A percentile compares a stretch with the other conserved stretches of the same genome.
phyloP scores from a whole-genome alignment of 176 grass and related monocot species.

The Aegilops tauschii region DNA sequence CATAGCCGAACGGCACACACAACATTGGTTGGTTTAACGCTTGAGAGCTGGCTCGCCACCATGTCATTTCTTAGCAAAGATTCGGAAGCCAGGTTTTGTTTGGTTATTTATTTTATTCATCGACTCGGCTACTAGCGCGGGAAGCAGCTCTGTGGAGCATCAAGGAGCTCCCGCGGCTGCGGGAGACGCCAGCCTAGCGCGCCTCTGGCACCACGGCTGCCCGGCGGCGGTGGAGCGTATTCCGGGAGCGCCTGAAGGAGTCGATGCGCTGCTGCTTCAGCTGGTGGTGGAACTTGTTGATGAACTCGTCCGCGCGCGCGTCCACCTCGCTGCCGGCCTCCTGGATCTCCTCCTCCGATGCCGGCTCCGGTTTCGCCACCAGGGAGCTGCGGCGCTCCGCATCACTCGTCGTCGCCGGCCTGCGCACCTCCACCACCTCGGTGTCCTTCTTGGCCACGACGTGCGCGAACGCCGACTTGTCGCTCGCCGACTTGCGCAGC shows the following conservation, averaged over 20 bases:
- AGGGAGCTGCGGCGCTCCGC: background rate
- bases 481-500: conserved; percentile 81
- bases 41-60: background rate
- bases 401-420: conserved; percentile 27
- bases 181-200: no score
- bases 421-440: conserved; percentile 4
- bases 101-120: background rate
- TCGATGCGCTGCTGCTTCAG: conserved; percentile 84
- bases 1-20: background rate
- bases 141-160: no score
- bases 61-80: background rate
- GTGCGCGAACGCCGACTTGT: conserved; percentile 70
- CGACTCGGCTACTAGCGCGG: no score
- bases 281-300: conserved; percentile 77
- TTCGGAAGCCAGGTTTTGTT: background rate
- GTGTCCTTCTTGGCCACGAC: conserved; percentile 34
- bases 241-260: conserved; percentile 68
- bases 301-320: conserved; percentile 84
- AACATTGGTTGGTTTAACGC: background rate
- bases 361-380: background rate
- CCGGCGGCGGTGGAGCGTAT: conserved; percentile 48
- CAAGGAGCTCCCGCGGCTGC: no score
- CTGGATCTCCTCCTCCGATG: background rate
- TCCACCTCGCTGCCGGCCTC: conserved; percentile 47
- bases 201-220: background rate